Percentiles rank a stretch among this genome's conserved stretches.
Evolutionary conservation across 257 asterid genomes (phyloP).

Genomic region (Solanum infundibuliforme): DNA sequence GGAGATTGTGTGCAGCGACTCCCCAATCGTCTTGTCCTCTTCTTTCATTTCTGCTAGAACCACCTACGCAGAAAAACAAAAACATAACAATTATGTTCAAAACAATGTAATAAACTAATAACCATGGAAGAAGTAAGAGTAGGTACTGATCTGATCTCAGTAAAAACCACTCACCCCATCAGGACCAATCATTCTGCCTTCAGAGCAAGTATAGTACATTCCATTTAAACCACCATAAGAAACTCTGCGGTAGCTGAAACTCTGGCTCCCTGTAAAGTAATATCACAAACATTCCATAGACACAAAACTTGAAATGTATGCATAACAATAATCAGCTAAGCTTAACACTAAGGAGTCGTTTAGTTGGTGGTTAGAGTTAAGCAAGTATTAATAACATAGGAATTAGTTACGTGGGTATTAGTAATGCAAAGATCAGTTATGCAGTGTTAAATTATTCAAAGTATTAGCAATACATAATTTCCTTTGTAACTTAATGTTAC

Average conservation of each 20-base stretch:
- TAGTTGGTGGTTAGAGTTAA: background rate
- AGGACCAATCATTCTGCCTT: slow-evolving; percentile 49
- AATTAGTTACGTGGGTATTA: background rate
- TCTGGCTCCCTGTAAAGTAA: slow-evolving; percentile 29
- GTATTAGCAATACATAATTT: background rate
- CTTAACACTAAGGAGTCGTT: background rate
- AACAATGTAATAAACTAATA: background rate
- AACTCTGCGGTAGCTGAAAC: slow-evolving; percentile 42
- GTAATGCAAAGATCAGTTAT: background rate
- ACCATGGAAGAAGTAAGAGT: background rate
- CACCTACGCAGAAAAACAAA: slow-evolving; percentile 25
- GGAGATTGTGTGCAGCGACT: slow-evolving; percentile 63
- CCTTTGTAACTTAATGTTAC: background rate
- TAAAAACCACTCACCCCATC: slow-evolving; percentile 58
- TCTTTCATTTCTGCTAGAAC: slow-evolving; percentile 64
- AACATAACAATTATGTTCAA: background rate
- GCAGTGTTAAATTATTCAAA: too few species aligned
- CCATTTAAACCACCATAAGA: slow-evolving; percentile 65
- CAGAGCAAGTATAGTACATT: slow-evolving; percentile 42
- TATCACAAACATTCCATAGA: background rate
- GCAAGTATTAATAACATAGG: background rate
- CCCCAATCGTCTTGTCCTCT: slow-evolving; percentile 51
- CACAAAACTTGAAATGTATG: background rate
- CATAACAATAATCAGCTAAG: background rate
- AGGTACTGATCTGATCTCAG: background rate